Percentiles rank a stretch among this genome's conserved stretches.
phyloP scores from a whole-genome alignment of 2,329 filamentous ascomycete species.

The Arachnomyces sp. region DNA sequence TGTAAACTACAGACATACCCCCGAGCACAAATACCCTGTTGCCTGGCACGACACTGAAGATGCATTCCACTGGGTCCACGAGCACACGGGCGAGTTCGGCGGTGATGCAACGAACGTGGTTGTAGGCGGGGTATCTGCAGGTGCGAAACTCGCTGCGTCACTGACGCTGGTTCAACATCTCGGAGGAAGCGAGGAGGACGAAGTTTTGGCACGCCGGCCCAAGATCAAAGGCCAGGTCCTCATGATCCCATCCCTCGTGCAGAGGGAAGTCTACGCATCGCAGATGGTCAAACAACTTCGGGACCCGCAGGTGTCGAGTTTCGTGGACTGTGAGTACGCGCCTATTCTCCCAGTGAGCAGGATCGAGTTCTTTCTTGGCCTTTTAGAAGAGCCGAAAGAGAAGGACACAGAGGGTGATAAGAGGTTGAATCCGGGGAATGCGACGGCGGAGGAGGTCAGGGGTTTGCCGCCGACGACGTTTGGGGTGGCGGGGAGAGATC shows the following conservation, averaged over 20 bases:
- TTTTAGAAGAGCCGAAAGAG: conserved; percentile 19
- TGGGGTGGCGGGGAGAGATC: conserved; percentile 41
- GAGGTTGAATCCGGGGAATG: conserved; percentile 35
- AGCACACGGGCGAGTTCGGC: conserved; percentile 32
- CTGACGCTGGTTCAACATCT: conserved; percentile 36
- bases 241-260: conserved; percentile 44
- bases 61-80: conserved; percentile 48
- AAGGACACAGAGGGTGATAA: conserved; percentile 23
- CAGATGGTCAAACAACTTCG: conserved; percentile 32
- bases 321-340: conserved; percentile 40
- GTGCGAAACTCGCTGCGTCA: conserved; percentile 38
- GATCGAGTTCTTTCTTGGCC: conserved; percentile 25
- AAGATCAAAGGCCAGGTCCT: conserved; percentile 45
- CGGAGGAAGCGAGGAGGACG: conserved; percentile 17
- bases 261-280: conserved; percentile 25
- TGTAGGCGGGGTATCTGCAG: conserved; percentile 45
- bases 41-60: conserved; percentile 50
- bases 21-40: conserved; percentile 46
- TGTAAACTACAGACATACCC: conserved; percentile 54
- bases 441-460: conserved; percentile 26
- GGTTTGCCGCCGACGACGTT: conserved; percentile 40
- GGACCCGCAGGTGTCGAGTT: conserved; percentile 37
- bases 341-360: conserved; percentile 41
- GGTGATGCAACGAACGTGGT: conserved; percentile 36
- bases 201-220: conserved; percentile 16